These are phyloP conservation scores for Metarhizium humberi DNA, from an alignment of 2,329 filamentous ascomycete species.

Conservation along the genomic window DNA sequence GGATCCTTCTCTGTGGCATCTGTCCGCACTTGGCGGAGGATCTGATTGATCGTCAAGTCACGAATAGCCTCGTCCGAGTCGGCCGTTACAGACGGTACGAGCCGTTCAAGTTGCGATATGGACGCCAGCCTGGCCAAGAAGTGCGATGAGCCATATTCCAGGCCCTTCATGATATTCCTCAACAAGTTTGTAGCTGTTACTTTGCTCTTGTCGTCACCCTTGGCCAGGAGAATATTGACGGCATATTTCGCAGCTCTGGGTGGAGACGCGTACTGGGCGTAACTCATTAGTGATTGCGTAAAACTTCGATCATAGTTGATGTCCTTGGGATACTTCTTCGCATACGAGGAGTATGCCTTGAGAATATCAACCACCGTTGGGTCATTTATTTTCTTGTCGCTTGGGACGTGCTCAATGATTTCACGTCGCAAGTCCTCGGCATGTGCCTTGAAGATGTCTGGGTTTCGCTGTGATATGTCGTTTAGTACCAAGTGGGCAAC, in stretches of 20 bases:
- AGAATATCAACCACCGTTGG: slow-evolving; percentile 75
- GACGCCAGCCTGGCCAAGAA: slow-evolving; percentile 69
- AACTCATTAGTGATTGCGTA: slow-evolving; percentile 68
- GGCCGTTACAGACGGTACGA: slow-evolving; percentile 63
- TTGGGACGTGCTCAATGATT: slow-evolving; percentile 71
- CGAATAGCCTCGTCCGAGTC: slow-evolving; percentile 70
- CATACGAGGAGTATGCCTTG: slow-evolving; percentile 89
- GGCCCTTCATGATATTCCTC: slow-evolving; percentile 63
- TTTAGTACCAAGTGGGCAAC: slow-evolving; percentile 84
- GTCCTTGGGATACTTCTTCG: slow-evolving; percentile 74
- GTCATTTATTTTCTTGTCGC: slow-evolving; percentile 57
- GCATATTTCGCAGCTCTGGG: slow-evolving; percentile 86
- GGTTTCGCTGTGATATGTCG: slow-evolving; percentile 83
- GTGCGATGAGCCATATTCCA: slow-evolving; percentile 60
- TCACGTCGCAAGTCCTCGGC: slow-evolving; percentile 86
- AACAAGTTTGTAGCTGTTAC: slow-evolving; percentile 80
- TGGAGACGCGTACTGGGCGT: slow-evolving; percentile 73
- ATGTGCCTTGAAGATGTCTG: slow-evolving; percentile 85
- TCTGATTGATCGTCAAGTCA: slow-evolving; percentile 64
- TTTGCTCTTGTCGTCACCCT: slow-evolving; percentile 61
- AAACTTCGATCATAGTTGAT: slow-evolving; percentile 76
- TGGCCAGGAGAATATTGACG: slow-evolving; percentile 77
- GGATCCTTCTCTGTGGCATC: slow-evolving; percentile 47
- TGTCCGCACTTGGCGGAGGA: slow-evolving; percentile 61
- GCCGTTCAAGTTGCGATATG: slow-evolving; percentile 65